phyloP scores from a whole-genome alignment of 805 yeast genomes.

The Clavispora fructus region DNA sequence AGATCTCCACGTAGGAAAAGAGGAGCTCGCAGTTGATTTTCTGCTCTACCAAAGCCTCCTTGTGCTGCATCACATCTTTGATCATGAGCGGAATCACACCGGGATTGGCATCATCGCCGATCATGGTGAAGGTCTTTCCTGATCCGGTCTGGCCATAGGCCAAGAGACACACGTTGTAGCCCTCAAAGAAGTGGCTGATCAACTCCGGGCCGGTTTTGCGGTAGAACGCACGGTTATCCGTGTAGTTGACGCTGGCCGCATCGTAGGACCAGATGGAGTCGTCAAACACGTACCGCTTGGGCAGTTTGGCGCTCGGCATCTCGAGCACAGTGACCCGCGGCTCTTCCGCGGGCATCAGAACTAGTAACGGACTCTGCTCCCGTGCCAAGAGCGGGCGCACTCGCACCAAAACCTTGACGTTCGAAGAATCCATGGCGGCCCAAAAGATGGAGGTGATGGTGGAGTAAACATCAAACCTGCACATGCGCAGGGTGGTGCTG shows the following conservation, averaged over 20 bases:
- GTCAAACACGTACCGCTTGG: slow-evolving; percentile 45
- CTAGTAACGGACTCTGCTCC: slow-evolving; percentile 25
- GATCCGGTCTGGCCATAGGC: slow-evolving; percentile 43
- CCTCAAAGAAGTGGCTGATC: slow-evolving; percentile 47
- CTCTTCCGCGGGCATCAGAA: slow-evolving; percentile 26
- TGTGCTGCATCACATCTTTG: slow-evolving; percentile 44
- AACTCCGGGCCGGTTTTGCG: slow-evolving; percentile 52
- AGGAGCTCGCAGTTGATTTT: slow-evolving; percentile 35
- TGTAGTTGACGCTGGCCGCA: slow-evolving; percentile 25
- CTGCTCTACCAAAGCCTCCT: slow-evolving; percentile 31
- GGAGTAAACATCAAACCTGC: background rate
- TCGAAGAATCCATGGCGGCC: slow-evolving; percentile 4
- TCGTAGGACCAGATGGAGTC: slow-evolving; percentile 47
- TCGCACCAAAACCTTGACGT: slow-evolving; percentile 46
- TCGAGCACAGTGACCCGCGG: slow-evolving; percentile 14
- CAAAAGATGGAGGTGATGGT: background rate
- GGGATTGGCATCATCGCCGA: slow-evolving; percentile 31
- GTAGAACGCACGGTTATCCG: slow-evolving; percentile 50
- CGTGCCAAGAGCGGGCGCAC: slow-evolving; percentile 42
- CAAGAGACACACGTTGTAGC: slow-evolving; percentile 37
- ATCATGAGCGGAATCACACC: slow-evolving; percentile 44
- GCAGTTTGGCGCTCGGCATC: slow-evolving; percentile 20
- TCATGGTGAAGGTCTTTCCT: slow-evolving; percentile 41
- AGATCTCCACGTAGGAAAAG: slow-evolving; percentile 67
- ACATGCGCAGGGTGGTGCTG: background rate